A percentile compares a stretch with the other conserved stretches of the same genome.
These are phyloP conservation scores for Solanum chmielewskii DNA, from an alignment of 257 asterid genomes.

Conservation along the genomic window DNA sequence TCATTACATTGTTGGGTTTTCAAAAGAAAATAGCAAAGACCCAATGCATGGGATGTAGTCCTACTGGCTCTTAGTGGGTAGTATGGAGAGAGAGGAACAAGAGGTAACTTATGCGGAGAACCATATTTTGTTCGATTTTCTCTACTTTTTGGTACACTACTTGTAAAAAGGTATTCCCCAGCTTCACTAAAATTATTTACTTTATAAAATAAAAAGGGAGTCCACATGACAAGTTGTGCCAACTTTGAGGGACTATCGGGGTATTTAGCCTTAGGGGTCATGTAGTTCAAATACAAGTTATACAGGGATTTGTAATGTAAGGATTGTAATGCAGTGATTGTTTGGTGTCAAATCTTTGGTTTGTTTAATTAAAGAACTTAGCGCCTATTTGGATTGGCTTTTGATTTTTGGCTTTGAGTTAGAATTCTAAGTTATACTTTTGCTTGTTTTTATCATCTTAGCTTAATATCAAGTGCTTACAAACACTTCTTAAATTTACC, in stretches of 20 bases:
- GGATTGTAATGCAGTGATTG: not conserved
- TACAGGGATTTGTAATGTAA: not conserved
- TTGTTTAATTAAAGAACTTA: not conserved
- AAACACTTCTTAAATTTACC: not conserved
- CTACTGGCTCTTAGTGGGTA: not conserved
- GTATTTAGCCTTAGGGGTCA: not conserved
- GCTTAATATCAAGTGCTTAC: not conserved
- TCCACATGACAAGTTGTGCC: not conserved
- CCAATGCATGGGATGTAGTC: not conserved
- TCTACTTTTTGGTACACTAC: not conserved
- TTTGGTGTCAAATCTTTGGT: not conserved
- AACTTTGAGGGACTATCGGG: not conserved
- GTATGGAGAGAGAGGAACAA: not conserved
- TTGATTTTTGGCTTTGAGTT: not conserved
- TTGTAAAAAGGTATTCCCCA: not conserved
- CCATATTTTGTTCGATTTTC: not conserved
- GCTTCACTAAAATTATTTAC: not conserved
- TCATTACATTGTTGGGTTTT: not conserved
- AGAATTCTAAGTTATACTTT: not conserved
- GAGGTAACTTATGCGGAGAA: not conserved
- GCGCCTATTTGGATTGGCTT: not conserved
- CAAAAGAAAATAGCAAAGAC: not conserved
- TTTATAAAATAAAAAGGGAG: not conserved
- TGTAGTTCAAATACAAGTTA: not conserved
- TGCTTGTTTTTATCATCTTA: not conserved